Evolutionary conservation across 805 yeast species (phyloP).

Genomic region (Metschnikowia kunwiensis): DNA sequence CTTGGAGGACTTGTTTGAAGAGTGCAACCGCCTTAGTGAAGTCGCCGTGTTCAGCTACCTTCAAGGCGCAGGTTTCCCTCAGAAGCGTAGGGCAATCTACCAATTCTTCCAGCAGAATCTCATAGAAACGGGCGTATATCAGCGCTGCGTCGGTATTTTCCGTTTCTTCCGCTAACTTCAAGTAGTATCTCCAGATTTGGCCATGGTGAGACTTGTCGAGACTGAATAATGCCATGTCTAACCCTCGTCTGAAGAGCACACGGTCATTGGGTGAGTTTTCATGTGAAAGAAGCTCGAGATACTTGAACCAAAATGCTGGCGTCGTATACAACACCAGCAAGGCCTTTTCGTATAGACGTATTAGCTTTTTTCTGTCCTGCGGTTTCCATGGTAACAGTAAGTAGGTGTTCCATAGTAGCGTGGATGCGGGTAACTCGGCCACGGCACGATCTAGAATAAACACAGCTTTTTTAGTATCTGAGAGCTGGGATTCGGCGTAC

Average conservation of each 20-base stretch:
- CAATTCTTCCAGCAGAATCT: conserved; percentile 1
- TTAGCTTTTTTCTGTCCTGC: background rate
- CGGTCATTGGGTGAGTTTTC: background rate
- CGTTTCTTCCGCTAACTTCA: conserved; percentile 50
- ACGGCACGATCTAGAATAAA: conserved; percentile 19
- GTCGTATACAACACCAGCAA: conserved; percentile 5
- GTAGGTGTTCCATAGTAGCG: conserved; percentile 18
- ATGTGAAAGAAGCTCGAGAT: conserved; percentile 5
- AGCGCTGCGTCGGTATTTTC: conserved; percentile 38
- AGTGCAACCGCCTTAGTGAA: conserved; percentile 24
- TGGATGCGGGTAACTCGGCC: conserved; percentile 15
- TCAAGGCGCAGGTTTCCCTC: conserved; percentile 19
- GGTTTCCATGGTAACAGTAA: conserved; percentile 16
- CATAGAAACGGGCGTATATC: conserved; percentile 31
- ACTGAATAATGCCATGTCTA: conserved; percentile 48
- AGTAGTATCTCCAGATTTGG: conserved; percentile 43
- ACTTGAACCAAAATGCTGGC: conserved; percentile 15
- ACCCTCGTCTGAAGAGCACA: conserved; percentile 19
- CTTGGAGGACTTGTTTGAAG: conserved; percentile 20
- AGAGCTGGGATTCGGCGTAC: conserved; percentile 12
- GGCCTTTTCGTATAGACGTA: conserved; percentile 10
- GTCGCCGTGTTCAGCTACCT: conserved; percentile 31
- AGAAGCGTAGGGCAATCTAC: background rate
- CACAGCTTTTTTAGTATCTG: conserved; percentile 4
- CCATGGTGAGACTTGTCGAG: conserved; percentile 52